phyloP scores from a whole-genome alignment of 305 asterid genomes.

The Fraxinus platypoda region DNA sequence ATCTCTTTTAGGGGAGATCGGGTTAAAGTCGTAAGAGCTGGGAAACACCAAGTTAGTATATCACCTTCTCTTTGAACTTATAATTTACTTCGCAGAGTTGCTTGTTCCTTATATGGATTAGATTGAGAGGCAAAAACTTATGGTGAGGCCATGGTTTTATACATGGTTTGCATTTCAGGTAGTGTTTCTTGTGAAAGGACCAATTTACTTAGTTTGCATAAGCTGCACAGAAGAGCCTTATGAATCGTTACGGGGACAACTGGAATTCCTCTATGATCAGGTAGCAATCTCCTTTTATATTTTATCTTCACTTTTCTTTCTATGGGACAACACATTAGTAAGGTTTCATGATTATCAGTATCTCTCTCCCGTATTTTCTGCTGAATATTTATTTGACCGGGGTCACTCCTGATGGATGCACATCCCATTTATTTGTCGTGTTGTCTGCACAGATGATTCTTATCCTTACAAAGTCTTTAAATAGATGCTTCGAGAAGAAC shows the following conservation, averaged over 20 bases:
- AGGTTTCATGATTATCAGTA: not conserved
- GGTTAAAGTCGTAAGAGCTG: slow-evolving; percentile 89
- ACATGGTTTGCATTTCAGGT: slow-evolving; percentile 49
- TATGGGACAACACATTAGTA: not conserved
- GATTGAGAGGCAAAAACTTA: not conserved
- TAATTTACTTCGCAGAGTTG: not conserved
- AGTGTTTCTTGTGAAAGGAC: slow-evolving; percentile 96
- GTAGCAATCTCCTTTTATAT: slow-evolving; percentile 36
- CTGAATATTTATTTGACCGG: not conserved
- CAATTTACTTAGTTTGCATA: slow-evolving; percentile 96
- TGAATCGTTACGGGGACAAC: slow-evolving; percentile 84
- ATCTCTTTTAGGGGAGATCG: slow-evolving; percentile 77
- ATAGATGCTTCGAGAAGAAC: slow-evolving; percentile 95
- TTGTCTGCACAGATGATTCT: slow-evolving; percentile 80
- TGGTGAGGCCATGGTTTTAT: not conserved
- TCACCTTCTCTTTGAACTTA: not conserved
- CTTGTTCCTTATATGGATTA: not conserved
- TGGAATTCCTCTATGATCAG: slow-evolving; percentile 95
- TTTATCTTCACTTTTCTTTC: not conserved
- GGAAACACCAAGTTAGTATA: slow-evolving; percentile 86
- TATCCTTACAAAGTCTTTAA: slow-evolving; percentile 90
- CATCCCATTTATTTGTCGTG: slow-evolving; percentile 23
- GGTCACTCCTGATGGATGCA: slow-evolving; percentile 8
- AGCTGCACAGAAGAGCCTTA: slow-evolving; percentile 96
- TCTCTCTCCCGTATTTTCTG: not conserved